A percentile compares a stretch with the other conserved stretches of the same genome.
Conservation (phyloP, 108 stramenopile genomes). For the Conticribra weissflogii region DNA sequence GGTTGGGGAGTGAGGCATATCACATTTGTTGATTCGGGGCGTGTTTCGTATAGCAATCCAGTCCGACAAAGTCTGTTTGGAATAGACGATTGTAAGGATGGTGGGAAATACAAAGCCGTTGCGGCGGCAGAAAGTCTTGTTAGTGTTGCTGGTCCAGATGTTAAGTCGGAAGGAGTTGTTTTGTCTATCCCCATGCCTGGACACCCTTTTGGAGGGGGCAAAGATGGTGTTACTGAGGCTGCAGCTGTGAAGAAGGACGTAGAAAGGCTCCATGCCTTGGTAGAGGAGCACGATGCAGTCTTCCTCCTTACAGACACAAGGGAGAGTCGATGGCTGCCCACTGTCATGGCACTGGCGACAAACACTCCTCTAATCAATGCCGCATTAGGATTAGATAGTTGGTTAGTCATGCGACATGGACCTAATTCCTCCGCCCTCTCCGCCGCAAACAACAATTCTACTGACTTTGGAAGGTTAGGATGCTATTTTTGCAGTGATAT, state of each 20-base stretch:
- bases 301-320: slow-evolving; percentile 97
- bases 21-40: slow-evolving; percentile 95
- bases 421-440: slow-evolving; percentile 29
- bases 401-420: slow-evolving; percentile 98
- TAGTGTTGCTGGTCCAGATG: slow-evolving; percentile 82
- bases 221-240: slow-evolving; percentile 54
- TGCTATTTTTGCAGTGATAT: slow-evolving; percentile 99
- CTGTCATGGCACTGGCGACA: slow-evolving; percentile 91
- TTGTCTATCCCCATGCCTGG: slow-evolving; percentile 99
- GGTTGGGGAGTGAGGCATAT: slow-evolving; percentile 98
- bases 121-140: slow-evolving; percentile 92
- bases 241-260: slow-evolving; percentile 69
- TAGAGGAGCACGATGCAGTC: slow-evolving; percentile 89
- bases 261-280: slow-evolving; percentile 64
- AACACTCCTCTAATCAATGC: slow-evolving; percentile 92
- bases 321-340: slow-evolving; percentile 98
- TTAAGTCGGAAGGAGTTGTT: slow-evolving; percentile 70
- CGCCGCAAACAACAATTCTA: slow-evolving; percentile 17
- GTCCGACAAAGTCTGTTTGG: slow-evolving; percentile 96
- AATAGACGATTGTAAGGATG: slow-evolving; percentile 86
- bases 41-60: slow-evolving; percentile 95
- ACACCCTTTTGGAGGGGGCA: slow-evolving; percentile 69
- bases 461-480: slow-evolving; percentile 68
- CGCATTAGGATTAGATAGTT: slow-evolving; percentile 96
- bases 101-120: slow-evolving; percentile 87